Evolutionary conservation across 2,329 filamentous ascomycete species (phyloP), one percentile per base, ranked within the genome.

Genomic region (Penicillium concentricum): DNA sequence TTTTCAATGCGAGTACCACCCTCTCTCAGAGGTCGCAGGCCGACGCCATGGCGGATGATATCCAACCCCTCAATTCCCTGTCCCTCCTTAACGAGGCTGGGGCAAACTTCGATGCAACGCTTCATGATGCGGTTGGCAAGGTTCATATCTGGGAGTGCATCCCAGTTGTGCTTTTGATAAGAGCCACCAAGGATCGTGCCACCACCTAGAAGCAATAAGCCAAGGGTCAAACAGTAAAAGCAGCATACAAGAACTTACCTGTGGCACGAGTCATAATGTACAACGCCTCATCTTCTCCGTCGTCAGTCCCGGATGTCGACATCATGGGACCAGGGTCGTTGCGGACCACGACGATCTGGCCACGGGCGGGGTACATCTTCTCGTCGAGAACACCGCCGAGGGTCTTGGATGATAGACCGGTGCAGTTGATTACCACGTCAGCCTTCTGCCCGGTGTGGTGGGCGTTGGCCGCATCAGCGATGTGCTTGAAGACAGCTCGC

Each of bases 181-280:
- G 87, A 93, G 2, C 92, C 92, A n/a, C 92, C 92, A 2, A 96
- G 78, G 41, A 96, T 82, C 0, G 90, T 94, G 12, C 92, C 92
- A 20, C 92, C 92, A n/a, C 86, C 83, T 70, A 49, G 0, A 22
- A 44, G 15, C 5, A n/a, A 39, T 61, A 48, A 60, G 57, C 16
- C 13, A 20, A 39, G 7, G 12, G 9, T 35, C 12, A 5, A 30
- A 4, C 1, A 18, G 16, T 22, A 49, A 1, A 22, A 8, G 4
- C 3, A 8, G 16, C 8, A 2, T n/a, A 5, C 12, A 10, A 9
- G 15, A 37, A 44, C 56, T 52, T 62, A 71, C 71, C 75, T 48
- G 72, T 71, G 1, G 92, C 90, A 28, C 92, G 83, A 67, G 86
- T 86, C 92, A 97, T 96, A 46, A 89, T 81, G 71, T 97, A 97